phyloP scores from a whole-genome alignment of 1,139 yeast species.

The Meyerozyma smithsonii region DNA sequence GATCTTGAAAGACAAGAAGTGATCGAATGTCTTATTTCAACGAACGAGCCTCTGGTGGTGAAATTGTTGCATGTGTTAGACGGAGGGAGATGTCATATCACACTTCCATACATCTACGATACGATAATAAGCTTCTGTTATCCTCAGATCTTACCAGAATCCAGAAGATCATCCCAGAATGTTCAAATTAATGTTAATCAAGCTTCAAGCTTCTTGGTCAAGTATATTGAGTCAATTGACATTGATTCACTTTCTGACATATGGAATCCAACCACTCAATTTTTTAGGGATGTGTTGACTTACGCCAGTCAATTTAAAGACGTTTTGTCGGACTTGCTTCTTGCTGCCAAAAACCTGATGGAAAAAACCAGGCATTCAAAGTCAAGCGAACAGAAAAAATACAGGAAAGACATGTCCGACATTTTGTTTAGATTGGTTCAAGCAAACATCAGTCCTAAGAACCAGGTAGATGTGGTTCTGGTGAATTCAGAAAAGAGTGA shows the following conservation, averaged over 20 bases:
- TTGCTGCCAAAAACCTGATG: conserved; percentile 47
- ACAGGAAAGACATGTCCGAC: conserved; percentile 65
- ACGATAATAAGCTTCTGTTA: conserved; percentile 42
- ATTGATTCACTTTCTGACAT: conserved; percentile 74
- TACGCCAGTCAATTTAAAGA: conserved; percentile 46
- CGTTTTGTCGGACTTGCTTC: conserved; percentile 49
- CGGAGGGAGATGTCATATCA: conserved; percentile 75
- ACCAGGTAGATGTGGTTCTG: neutral
- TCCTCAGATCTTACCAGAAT: conserved; percentile 28
- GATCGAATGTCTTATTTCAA: conserved; percentile 53
- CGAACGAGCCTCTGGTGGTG: conserved; percentile 15
- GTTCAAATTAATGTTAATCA: conserved; percentile 37
- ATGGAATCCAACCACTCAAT: conserved; percentile 54
- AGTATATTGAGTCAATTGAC: conserved; percentile 62
- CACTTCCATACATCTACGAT: conserved; percentile 63
- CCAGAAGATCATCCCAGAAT: conserved; percentile 38
- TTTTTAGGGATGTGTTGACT: conserved; percentile 53
- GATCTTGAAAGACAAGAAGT: conserved; percentile 70
- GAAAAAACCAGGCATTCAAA: conserved; percentile 53
- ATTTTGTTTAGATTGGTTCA: conserved; percentile 29
- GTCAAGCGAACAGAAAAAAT: conserved; percentile 56
- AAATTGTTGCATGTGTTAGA: conserved; percentile 73
- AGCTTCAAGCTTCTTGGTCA: conserved; percentile 48
- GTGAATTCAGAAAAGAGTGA: neutral
- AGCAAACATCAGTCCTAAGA: conserved; percentile 7